Base-by-base conservation (phyloP, 2,329 filamentous ascomycete species). In the Fusarium luffae region DNA sequence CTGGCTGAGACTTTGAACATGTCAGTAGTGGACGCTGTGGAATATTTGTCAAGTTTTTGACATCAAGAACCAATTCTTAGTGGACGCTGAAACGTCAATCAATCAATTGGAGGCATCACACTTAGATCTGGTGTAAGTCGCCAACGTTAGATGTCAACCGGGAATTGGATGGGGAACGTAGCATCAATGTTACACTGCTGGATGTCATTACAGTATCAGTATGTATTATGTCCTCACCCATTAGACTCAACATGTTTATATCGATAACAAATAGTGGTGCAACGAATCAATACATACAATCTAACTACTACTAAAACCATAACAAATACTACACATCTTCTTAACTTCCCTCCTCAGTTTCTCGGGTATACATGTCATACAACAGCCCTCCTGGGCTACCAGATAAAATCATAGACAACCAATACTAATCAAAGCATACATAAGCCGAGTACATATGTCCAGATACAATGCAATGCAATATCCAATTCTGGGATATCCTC, bases 301-400 rank as follows among this genome's bases (percentile, higher is more conserved):
- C 41, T 52, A 34, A 5, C 23, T 49, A 50, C 34, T 37, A n/a
- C 34, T n/a, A 37, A 37, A 37, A 37, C 7, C 32, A 63, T 48
- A 51, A 27, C 28, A 57, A 54, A 71, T 44, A 37, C 41, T 54
- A 55, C 34, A 37, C 18, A 12, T 57, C 42, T 30, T 50, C 21
- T 30, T 34, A 19, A 46, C 21, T 27, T 37, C 42, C 42, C 14
- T 54, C 21, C 51, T 27, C 42, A 41, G 41, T 37, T 61, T 54
- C 47, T 32, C 48, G 68, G 68, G 64, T 69, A 71, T 71, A 71
- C 59, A 59, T 71, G 59, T 59, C 47, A 14, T 56, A 52, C 42
- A 68, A 64, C 37, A 56, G 27, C 54, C 67, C 41, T 56, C 59
- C 60, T 27, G 44, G 46, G 14, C 60, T 46, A 46, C 37, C 25